A percentile compares a stretch with the other conserved stretches of the same genome.
phyloP scores from a whole-genome alignment of 768 basidiomycete genomes.

The Auriscalpium microsporum region DNA sequence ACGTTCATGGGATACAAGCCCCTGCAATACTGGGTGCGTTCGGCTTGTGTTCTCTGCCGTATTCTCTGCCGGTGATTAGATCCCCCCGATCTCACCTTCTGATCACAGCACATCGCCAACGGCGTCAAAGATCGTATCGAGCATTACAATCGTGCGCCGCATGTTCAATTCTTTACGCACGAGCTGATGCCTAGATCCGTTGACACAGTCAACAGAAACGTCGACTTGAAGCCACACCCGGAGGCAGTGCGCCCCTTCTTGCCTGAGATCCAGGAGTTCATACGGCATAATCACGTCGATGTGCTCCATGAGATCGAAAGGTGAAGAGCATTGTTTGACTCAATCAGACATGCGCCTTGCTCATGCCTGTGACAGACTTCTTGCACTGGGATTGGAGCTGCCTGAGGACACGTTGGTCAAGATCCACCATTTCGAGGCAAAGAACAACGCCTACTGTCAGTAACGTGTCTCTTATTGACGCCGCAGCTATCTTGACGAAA shows the following conservation, averaged over 20 bases:
- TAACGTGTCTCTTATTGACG: neutral
- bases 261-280: slow-evolving; percentile 24
- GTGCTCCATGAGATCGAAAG: slow-evolving; percentile 21
- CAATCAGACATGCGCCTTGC: neutral
- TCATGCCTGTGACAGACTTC: slow-evolving; percentile 14
- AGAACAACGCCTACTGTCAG: slow-evolving; percentile 24
- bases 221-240: slow-evolving; percentile 22
- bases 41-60: neutral
- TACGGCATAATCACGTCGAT: slow-evolving; percentile 22
- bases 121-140: slow-evolving; percentile 39
- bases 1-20: slow-evolving; percentile 48
- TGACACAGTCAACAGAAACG: slow-evolving; percentile 20
- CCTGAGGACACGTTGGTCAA: slow-evolving; percentile 27
- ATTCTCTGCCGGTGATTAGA: neutral
- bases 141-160: slow-evolving; percentile 31
- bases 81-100: slow-evolving; percentile 15
- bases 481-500: neutral
- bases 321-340: slow-evolving; percentile 6
- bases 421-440: slow-evolving; percentile 20
- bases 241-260: slow-evolving; percentile 21
- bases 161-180: neutral
- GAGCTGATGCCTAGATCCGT: neutral
- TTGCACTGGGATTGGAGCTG: slow-evolving; percentile 26
- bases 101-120: slow-evolving; percentile 29
- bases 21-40: slow-evolving; percentile 38